Base-by-base conservation (phyloP, 352 stramenopile genomes). In the Phytophthora sp. region DNA sequence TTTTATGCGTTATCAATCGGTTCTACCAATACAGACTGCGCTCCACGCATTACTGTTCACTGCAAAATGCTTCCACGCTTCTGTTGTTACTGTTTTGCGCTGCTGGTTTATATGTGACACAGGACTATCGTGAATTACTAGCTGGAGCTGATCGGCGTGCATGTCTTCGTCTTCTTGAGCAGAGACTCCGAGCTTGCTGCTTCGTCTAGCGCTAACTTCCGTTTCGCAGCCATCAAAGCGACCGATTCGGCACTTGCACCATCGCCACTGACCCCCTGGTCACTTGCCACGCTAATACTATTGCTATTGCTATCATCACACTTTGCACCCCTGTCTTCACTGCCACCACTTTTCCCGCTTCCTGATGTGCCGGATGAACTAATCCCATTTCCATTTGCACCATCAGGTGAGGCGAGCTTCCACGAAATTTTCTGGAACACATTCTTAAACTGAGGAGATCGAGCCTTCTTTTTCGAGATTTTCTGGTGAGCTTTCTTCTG, bases 401-500 rank as follows among this genome's bases (percentile, higher is more conserved):
- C 59, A 35, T 66, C 37, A 15, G 68, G 46, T 30, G 54, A 45
- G n/a, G 43, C 39, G 7, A 75, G 66, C 34, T 88, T 88, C 82
- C 82, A 90, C 20, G 84, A 86, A 44, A 91, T 90, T 43, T 87
- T 86, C 69, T 90, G 72, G 54, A 93, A 91, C 68, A 93, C 85
- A 56, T 69, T 87, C 66, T 93, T 93, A 43, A 84, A 79, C 37
- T 89, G 77, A 4, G 82, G 82, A 15, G 79, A 91, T 38, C 60
- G 54, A 39, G 42, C 49, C 23, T 76, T 79, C 54, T 69, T 77
- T 23, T n/a, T n/a, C n/a, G n/a, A n/a, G n/a, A n/a, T n/a, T n/a
- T 75, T 77, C 27, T 71, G 42, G 11, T 69, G 76, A 32, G 74
- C 53, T 49, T 85, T 91, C 37, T 83, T 85, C 18, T 74, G 68